Evolutionary conservation across 2,329 filamentous ascomycete species (phyloP).

Genomic region (Paracoccidioides brasiliensis): DNA sequence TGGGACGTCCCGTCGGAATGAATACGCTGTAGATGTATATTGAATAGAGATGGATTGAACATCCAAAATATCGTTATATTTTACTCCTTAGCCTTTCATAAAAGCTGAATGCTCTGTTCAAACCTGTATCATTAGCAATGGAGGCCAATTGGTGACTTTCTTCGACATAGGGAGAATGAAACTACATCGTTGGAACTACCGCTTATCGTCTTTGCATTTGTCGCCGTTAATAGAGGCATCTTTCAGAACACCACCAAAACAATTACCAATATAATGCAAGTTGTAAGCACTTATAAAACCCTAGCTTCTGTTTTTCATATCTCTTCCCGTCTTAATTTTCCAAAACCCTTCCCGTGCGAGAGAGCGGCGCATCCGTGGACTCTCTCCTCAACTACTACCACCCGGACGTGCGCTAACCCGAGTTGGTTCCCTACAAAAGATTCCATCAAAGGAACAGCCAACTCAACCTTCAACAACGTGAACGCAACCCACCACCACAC

Average conservation of each 20-base stretch:
- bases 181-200: neutral
- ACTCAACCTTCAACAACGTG: neutral
- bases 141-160: neutral
- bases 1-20: neutral
- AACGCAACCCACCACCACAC: neutral
- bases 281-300: neutral
- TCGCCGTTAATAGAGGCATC: neutral
- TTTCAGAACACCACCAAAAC: neutral
- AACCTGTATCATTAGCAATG: neutral
- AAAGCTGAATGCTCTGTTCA: no score
- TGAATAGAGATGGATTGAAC: conserved; percentile 11
- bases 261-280: neutral
- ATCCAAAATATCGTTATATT: neutral
- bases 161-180: no score
- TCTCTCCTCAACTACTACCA: neutral
- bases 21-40: conserved; percentile 9
- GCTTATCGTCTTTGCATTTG: neutral
- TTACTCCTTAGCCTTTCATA: neutral
- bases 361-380: neutral
- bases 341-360: neutral
- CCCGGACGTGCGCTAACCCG: conserved; percentile 5
- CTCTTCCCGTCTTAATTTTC: neutral
- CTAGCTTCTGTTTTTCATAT: neutral
- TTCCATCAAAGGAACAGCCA: neutral
- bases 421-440: conserved; percentile 3